These are phyloP conservation scores for Talaromyces sp. DNA, from an alignment of 2,329 filamentous ascomycete genomes.

Conservation along the genomic window DNA sequence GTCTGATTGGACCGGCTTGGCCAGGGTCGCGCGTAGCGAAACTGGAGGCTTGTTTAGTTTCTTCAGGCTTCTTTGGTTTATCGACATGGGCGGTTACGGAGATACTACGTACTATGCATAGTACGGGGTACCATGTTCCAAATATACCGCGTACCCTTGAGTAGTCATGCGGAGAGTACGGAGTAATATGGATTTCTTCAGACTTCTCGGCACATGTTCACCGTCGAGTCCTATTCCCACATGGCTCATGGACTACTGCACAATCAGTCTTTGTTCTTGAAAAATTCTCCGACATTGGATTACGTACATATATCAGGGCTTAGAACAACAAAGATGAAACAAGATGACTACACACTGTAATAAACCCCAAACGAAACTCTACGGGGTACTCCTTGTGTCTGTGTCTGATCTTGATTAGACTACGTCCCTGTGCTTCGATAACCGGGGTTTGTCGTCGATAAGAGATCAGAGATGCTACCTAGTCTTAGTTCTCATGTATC, in stretches of 20 bases:
- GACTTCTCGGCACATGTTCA: not conserved
- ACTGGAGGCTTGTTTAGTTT: not conserved
- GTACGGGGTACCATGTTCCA: not conserved
- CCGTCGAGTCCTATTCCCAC: too few relatives aligned
- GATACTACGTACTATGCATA: not conserved
- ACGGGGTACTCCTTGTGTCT: too few relatives aligned
- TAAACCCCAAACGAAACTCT: not conserved
- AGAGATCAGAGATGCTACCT: too few relatives aligned
- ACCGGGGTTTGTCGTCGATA: not conserved
- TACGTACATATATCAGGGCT: too few relatives aligned
- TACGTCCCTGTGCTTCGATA: not conserved
- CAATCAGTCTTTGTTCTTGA: too few relatives aligned
- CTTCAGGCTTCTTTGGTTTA: not conserved
- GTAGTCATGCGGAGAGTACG: too few relatives aligned
- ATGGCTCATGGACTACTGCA: too few relatives aligned
- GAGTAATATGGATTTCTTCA: not conserved
- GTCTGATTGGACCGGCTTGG: not conserved
- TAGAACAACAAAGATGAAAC: too few relatives aligned
- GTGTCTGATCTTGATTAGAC: not conserved
- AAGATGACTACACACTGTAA: not conserved
- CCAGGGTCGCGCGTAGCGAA: conserved; percentile 11
- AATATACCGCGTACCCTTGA: not conserved
- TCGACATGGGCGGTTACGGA: not conserved
- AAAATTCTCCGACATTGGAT: too few relatives aligned
- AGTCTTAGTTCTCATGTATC: not conserved